These are phyloP conservation scores for Plenodomus lindquistii DNA, from an alignment of 2,329 filamentous ascomycete species.

Conservation along the genomic window DNA sequence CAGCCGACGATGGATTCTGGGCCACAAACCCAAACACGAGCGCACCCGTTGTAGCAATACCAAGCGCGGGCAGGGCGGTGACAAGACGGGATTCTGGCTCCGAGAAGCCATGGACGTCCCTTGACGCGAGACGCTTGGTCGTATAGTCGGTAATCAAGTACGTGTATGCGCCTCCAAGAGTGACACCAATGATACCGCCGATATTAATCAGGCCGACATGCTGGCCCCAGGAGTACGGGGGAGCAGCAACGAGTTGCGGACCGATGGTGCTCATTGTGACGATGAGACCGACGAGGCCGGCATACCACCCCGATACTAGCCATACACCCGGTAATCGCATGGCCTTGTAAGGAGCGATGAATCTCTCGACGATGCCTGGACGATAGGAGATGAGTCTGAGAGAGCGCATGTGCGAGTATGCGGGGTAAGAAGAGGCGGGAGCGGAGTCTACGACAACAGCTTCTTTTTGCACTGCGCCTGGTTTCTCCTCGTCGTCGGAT, in stretches of 20 bases:
- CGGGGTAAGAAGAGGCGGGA: constrained; percentile 19
- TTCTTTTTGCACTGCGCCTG: constrained; percentile 24
- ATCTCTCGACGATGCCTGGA: constrained; percentile 38
- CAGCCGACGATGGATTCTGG: constrained; percentile 38
- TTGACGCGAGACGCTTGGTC: constrained; percentile 43
- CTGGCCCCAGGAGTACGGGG: constrained; percentile 49
- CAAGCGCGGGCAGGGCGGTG: constrained; percentile 44
- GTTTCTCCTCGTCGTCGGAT: constrained; percentile 15
- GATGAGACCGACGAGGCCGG: constrained; percentile 47
- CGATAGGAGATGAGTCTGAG: constrained; percentile 43
- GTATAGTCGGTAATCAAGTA: constrained; percentile 45
- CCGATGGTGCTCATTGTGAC: constrained; percentile 46
- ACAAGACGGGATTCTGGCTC: constrained; percentile 48
- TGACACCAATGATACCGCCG: constrained; percentile 44
- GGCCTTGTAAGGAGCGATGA: constrained; percentile 44
- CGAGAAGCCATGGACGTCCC: constrained; percentile 41
- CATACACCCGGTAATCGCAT: constrained; percentile 48
- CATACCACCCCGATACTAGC: constrained; percentile 49
- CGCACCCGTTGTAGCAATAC: constrained; percentile 44
- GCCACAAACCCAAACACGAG: constrained; percentile 48
- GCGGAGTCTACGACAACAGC: constrained; percentile 8
- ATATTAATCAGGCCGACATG: constrained; percentile 46
- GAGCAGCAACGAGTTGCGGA: constrained; percentile 42
- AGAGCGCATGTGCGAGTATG: constrained; percentile 42
- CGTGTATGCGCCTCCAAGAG: constrained; percentile 43